A percentile compares a stretch with the other conserved stretches of the same genome.
Evolutionary conservation across 495 filamentous ascomycete species (phyloP).

Genomic region (Daldinia caldariorum): DNA sequence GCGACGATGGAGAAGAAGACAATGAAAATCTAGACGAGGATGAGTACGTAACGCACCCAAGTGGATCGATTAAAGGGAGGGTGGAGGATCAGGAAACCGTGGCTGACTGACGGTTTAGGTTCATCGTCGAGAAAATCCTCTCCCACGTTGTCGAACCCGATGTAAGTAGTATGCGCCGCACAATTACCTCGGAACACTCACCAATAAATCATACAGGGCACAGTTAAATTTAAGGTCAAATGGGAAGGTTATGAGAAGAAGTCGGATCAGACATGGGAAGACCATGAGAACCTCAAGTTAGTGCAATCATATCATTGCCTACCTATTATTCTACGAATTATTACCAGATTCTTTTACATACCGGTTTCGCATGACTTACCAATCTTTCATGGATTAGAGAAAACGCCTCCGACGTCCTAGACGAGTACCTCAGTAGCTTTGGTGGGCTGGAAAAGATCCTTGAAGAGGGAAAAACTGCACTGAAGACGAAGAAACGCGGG

Average conservation of each 20-base stretch:
- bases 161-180: conserved; percentile 46
- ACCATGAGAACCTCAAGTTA: conserved; percentile 66
- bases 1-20: conserved; percentile 48
- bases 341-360: background rate
- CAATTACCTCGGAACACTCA: background rate
- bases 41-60: conserved; percentile 49
- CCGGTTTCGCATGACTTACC: conserved; percentile 23
- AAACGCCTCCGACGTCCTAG: conserved; percentile 55
- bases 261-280: conserved; percentile 68
- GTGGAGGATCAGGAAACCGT: background rate
- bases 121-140: conserved; percentile 66
- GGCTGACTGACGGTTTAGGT: conserved; percentile 49
- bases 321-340: background rate
- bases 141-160: conserved; percentile 61
- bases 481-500: conserved; percentile 60
- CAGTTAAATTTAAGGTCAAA: conserved; percentile 64
- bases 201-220: conserved; percentile 45
- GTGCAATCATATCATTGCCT: conserved; percentile 13
- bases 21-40: conserved; percentile 53
- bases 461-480: conserved; percentile 49
- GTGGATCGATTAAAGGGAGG: conserved; percentile 1
- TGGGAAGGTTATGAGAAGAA: conserved; percentile 71
- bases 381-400: conserved; percentile 44
- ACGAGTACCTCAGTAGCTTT: conserved; percentile 56
- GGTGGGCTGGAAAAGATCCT: conserved; percentile 66